phyloP scores from a whole-genome alignment of 495 filamentous ascomycete genomes.

The Cercophora scortea region DNA sequence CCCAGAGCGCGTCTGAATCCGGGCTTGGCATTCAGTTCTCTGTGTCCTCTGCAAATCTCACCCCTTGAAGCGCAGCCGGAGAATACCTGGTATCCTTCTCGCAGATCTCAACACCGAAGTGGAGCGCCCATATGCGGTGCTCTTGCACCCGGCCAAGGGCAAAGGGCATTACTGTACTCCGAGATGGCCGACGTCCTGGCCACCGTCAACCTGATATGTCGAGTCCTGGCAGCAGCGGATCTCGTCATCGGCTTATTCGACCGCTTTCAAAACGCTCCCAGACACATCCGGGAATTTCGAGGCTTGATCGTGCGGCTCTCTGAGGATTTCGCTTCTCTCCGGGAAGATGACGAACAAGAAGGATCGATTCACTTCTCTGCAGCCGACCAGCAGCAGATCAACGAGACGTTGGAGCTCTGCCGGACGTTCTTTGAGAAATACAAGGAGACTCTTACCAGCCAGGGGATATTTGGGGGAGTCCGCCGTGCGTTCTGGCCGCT shows the following conservation, averaged over 20 bases:
- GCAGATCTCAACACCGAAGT: no score
- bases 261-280: background rate
- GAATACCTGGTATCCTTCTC: no score
- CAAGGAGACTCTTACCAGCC: background rate
- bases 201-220: background rate
- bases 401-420: background rate
- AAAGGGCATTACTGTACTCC: background rate
- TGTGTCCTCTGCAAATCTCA: no score
- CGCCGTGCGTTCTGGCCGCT: background rate
- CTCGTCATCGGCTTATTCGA: background rate
- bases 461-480: background rate
- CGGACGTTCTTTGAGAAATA: background rate
- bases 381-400: background rate
- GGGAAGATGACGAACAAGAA: background rate
- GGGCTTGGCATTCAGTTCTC: no score
- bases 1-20: no score
- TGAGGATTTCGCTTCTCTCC: background rate
- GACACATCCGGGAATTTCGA: background rate
- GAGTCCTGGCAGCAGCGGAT: background rate
- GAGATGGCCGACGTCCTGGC: background rate
- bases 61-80: no score
- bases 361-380: background rate
- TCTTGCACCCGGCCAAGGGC: no score
- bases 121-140: no score
- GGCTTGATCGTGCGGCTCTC: background rate